Base-by-base conservation (phyloP, 2,329 filamentous ascomycete genomes). In the Capronia americana region DNA sequence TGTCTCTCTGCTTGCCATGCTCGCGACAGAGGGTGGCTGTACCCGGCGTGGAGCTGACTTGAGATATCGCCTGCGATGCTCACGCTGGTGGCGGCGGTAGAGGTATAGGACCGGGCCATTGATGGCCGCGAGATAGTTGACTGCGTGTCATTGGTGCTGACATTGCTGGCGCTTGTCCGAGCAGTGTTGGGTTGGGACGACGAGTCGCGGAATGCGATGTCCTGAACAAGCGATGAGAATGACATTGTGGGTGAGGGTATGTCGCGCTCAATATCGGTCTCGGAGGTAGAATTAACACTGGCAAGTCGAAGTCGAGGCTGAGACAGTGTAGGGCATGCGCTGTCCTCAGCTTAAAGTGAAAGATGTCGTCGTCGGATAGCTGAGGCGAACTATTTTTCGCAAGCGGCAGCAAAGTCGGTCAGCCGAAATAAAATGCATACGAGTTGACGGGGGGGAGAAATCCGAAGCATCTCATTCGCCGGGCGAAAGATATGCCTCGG, bases 1-100 rank as follows among this genome's bases (percentile, higher is more conserved):
- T 94, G 91, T 71, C 90, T 86, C 81, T 94, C 91, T 38, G 91
- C 88, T 78, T 95, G 92, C 92, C 92, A 95, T 73, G 89, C 86
- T 71, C 92, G 85, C 64, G 90, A 89, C 63, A 95, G 84, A 55
- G 92, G 90, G 74, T 95, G 91, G 74, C 88, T 89, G 79, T 94
- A 94, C 65, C 92, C 92, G 61, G 91, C 90, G 75, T 95, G 92
- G 50, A 94, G 85, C 79, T 94, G 91, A 78, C 90, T 93, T 14
- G 89, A 90, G 72, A 95, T 93, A 74, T 93, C 91, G 6, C 82
- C 82, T 20, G 82, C 80, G 53, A 84, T 83, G 76, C 81, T 83
- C 50, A 84, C 81, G 68, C 81, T 83, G 34, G 82, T 84, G 4
- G 82, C 81, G 50, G 79, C 74, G 34, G 82, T 83, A 67, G 81